Base-by-base conservation (phyloP, 2,329 filamentous ascomycete species). In the Ustulina deusta region DNA sequence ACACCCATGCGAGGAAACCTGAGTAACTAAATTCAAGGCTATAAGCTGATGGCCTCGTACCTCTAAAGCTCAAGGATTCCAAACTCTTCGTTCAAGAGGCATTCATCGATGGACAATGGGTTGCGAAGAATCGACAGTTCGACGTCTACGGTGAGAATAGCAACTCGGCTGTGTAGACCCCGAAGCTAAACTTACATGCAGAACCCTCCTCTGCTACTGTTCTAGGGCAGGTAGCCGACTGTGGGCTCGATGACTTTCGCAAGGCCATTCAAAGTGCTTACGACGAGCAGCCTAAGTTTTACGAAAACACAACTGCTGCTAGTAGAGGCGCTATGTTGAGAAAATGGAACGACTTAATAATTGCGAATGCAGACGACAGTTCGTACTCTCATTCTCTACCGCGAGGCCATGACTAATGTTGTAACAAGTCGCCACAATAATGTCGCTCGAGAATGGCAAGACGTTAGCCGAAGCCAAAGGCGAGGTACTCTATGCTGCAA, bases 381-480 rank as follows among this genome's bases (percentile, higher is more conserved):
- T 36, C 6, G 58, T 61, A 3, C 17, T 2, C 44, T 34, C 22
- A 25, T 38, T 51, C 6, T 27, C 20, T 51, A 42, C 13, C 36
- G 6, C 36, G 6, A 32, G 17, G 68, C 2, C 29, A 25, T 17
- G 32, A 20, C 40, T 44, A 88, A 0, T 89, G 7, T 7, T 32
- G 29, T 32, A 32, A 32, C 29, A 4, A 32, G 40, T 42, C 11
- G 40, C 40, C 6, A 42, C 83, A 49, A 79, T 92, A 60, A 88
- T 92, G 69, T 90, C 88, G 36, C 89, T 88, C 84, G 89, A 92
- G 79, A 91, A 91, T 70, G 90, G 89, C 32, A 92, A 92, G 79
- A 87, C 90, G 0, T 72, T 89, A 3, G 83, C 85, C 4, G 87
- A 90, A 69, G 85, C 88, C 2, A 85, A 85, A 74, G 87, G 86